Base-by-base conservation (phyloP, 2,329 filamentous ascomycete genomes). In the Lasiodiplodia hormozganensis region DNA sequence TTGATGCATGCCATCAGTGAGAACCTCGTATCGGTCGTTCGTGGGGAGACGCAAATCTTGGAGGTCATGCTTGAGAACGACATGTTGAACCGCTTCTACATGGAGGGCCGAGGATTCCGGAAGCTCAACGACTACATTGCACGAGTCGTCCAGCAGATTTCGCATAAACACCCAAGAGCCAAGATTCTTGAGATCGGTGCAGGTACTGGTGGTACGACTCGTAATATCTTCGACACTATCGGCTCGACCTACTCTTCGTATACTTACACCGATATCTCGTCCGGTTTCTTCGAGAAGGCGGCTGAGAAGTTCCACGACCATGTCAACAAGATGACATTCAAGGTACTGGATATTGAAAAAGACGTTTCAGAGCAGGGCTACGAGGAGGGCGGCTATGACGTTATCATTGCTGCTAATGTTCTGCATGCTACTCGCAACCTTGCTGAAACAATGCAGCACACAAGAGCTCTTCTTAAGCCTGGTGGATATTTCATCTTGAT, bases 241-340 rank as follows among this genome's bases (percentile, higher is more conserved):
- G 47, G 51, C 8, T 14, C 11, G 1, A 12, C n/a, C 6, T 74
- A 70, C 49, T n/a, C 11, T 5, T 28, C 68, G 0, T 76, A 74
- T 54, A 68, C 67, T 2, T 71, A 74, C 21, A 74, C 72, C 1
- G 73, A 74, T 52, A 25, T 70, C 6, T 70, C 72, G 11, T 10
- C 21, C 5, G 64, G 47, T 4, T 71, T 70, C 23, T 51, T 75
- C 2, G 8, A 66, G 7, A 14, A 57, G 11, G 71, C 72, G 0
- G 25, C 68, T 7, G 12, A 67, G 2, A 28, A 40, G 7, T 72
- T 71, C 25, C 2, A 21, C 2, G 57, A 38, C 3, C n/a, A 28
- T 18, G 21, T 8, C 5, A 11, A 43, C 36, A 62, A 49, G n/a
- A 57, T 73, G 18, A 52, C n/a, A 0, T 74, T 69, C 67, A 70